Base-by-base conservation (phyloP, 768 basidiomycete genomes). In the Leccinum subtestaceum region DNA sequence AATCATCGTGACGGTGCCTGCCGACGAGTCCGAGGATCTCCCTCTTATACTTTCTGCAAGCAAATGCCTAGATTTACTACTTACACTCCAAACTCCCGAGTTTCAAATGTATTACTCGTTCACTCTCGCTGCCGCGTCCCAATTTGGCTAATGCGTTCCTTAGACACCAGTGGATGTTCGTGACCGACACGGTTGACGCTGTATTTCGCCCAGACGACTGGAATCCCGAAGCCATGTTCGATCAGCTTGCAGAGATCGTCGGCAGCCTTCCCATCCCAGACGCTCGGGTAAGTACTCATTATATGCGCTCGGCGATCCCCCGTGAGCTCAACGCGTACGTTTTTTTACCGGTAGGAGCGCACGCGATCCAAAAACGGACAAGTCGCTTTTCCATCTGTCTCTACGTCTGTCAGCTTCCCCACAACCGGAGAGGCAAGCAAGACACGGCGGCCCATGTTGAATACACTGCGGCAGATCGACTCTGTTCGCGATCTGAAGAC, bases 161-260 rank as follows among this genome's bases (percentile, higher is more conserved):
- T 63, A 92, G 89, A 70, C 91, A 98, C 72, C 95, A 99, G 77
- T 99, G 97, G 96, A 91, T 97, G 67, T 99, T 98, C 72, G 86
- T 98, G 46, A 97, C 95, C 3, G 96, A 99, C 72, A 98, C 96
- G 0, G 92, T 95, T 6, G 97, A 98, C 66, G 95, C 96, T 0
- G 83, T 95, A 34, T 95, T 93, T 74, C 88, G 86, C 17, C 91
- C 94, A 0, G 88, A 94, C 58, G 79, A 86, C 48, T 93, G 89
- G 83, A 78, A 78, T 58, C 91, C 95, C 0, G 89, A 90, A 63
- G 89, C 94, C 2, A 86, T 97, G 78, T 83, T 98, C 74, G 97
- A 99, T 69, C 89, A 89, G 56, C 79, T 98, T 0, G 87, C 93
- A 46, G 94, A 95, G 62, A 84, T 93, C 40, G 81, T 90, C 13